Conservation (phyloP, 176 grass and related monocot species). For the Carex cristatella region DNA sequence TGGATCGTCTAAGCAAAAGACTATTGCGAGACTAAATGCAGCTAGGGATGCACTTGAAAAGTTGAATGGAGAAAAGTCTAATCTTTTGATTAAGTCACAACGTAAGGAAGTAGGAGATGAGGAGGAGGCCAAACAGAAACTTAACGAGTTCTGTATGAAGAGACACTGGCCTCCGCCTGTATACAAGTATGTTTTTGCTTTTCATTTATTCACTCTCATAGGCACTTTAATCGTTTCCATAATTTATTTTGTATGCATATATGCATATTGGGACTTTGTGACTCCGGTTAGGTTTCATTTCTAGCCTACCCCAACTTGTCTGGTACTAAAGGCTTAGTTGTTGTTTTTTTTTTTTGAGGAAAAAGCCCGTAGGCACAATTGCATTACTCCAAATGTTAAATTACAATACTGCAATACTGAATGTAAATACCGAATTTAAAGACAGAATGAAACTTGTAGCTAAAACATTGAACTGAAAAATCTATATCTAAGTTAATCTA, state of each 20-base stretch:
- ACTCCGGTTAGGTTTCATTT: too few species aligned
- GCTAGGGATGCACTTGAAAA: constrained; percentile 65
- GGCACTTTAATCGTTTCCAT: background rate
- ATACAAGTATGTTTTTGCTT: constrained; percentile 56
- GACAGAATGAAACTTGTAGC: too few species aligned
- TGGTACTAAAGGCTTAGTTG: too few species aligned
- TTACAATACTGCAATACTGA: too few species aligned
- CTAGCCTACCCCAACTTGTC: too few species aligned
- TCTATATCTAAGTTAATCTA: too few species aligned
- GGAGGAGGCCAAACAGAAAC: constrained; percentile 61
- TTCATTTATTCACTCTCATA: background rate
- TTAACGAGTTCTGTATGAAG: constrained; percentile 48
- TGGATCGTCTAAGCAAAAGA: constrained; percentile 63
- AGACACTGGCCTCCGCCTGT: constrained; percentile 52
- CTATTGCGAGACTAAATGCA: constrained; percentile 73
- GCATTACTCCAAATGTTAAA: too few species aligned
- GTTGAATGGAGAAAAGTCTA: constrained; percentile 25
- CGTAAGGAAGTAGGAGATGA: constrained; percentile 36
- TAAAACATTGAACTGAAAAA: too few species aligned
- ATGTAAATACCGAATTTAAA: too few species aligned
- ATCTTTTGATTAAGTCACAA: background rate
- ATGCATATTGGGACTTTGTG: too few species aligned
- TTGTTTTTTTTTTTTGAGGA: too few species aligned
- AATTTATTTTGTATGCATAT: background rate
- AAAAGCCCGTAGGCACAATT: too few species aligned